Evolutionary conservation across 176 grass and related monocot species (phyloP).

Genomic region (Bromus sterilis): DNA sequence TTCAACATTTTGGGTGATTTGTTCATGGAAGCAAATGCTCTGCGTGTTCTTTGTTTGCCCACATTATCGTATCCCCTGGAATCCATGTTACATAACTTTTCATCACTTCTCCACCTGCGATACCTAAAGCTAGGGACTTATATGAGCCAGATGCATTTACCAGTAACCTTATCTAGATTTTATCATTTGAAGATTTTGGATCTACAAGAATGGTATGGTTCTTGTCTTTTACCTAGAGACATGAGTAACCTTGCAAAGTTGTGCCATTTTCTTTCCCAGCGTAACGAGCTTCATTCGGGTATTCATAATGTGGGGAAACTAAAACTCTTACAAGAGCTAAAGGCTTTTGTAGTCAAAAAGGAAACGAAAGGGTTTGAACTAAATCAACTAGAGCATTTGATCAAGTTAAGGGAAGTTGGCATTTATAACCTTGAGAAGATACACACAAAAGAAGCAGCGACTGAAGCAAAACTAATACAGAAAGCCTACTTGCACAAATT

Average conservation of each 20-base stretch:
- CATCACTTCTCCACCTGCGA: neutral
- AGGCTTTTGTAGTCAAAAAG: neutral
- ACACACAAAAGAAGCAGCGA: neutral
- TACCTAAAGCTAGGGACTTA: neutral
- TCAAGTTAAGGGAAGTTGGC: neutral
- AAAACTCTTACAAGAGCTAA: neutral
- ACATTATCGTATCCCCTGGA: neutral
- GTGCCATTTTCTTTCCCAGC: accelerated
- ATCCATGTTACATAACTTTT: neutral
- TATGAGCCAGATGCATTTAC: neutral
- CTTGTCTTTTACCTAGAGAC: neutral
- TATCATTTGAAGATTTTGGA: conserved; percentile 6
- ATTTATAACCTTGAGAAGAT: neutral
- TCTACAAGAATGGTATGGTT: accelerated
- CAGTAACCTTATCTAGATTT: neutral
- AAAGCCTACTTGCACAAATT: neutral
- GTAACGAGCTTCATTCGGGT: accelerated
- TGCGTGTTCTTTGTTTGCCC: neutral
- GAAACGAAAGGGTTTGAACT: neutral
- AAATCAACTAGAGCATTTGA: neutral
- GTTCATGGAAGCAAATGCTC: neutral
- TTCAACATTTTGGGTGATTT: neutral
- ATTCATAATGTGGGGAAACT: neutral
- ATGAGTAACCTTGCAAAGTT: conserved; percentile 6
- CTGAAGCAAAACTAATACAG: neutral